A percentile compares a stretch with the other conserved stretches of the same genome.
Evolutionary conservation across 1,284 basidiomycete genomes (phyloP).

Genomic region (Puccinia novopanici): DNA sequence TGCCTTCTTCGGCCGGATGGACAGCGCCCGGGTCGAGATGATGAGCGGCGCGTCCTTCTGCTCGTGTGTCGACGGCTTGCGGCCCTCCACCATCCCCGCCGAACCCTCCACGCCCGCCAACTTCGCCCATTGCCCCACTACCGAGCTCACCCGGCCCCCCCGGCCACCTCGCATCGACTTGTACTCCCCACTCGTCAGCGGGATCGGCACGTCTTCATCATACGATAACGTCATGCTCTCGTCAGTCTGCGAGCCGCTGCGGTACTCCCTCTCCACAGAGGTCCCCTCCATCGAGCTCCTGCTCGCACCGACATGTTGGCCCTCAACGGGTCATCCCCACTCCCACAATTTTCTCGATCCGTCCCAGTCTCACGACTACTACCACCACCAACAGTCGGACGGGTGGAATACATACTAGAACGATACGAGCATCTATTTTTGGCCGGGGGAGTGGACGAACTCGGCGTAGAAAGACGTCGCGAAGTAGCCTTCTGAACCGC

Average conservation of each 20-base stretch:
- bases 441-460: conserved; percentile 25
- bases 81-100: background rate
- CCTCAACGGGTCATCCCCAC: conserved; percentile 5
- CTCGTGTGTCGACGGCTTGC: background rate
- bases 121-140: conserved; percentile 38
- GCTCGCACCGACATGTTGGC: background rate
- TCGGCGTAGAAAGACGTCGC: conserved; percentile 27
- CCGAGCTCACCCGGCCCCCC: conserved; percentile 38
- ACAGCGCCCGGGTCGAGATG: conserved; percentile 26
- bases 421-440: background rate
- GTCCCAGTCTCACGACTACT: no score
- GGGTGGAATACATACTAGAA: conserved; percentile 3
- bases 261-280: background rate
- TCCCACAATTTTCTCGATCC: background rate
- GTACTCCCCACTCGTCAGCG: conserved; percentile 34
- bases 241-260: background rate
- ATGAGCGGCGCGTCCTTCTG: background rate
- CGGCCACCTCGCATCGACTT: conserved; percentile 43
- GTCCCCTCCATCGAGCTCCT: background rate
- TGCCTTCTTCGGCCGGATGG: conserved; percentile 8
- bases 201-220: conserved; percentile 41
- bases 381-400: no score
- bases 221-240: background rate
- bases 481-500: conserved; percentile 50
- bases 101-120: background rate